Evolutionary conservation across 441 rosid species (phyloP), one percentile per base, ranked within the genome.

Genomic region (Capsella rubella): DNA sequence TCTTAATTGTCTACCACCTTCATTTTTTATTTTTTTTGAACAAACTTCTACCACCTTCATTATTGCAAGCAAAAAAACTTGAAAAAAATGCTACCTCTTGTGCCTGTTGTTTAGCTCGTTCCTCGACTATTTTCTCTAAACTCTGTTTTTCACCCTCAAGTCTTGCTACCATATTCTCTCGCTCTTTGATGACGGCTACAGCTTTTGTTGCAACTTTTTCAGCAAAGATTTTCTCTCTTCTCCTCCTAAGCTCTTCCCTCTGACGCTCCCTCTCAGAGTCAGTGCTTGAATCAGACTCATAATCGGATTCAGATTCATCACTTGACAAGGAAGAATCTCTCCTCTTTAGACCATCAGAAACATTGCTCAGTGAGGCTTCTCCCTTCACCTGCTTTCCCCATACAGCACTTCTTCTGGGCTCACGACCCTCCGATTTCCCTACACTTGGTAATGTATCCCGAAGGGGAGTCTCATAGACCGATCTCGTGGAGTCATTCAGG

Each of bases 141-240:
- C 96, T 90, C 81, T 87, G 89, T 82, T 90, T 95, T 83, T 95
- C 97, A 14, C 99, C 99, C 81, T 95, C 97, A 68, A 92, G 83
- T 82, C 87, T 88, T 35, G 99, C 99, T 72, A 92, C 90, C 85
- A 80, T 70, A 79, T 95, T 89, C 82, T 95, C 99, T 60, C 85
- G 87, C 79, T 92, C 97, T 84, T 86, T 90, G 77, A 92, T 88
- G 49, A 84, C 89, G 68, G 81, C 90, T 49, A 79, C 82, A 71
- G 96, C 93, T 85, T 87, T 92, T 72, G 92, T 90, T 42, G 96
- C 95, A 29, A 85, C 90, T 81, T 78, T 86, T 82, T 89, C 96
- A 66, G 97, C 89, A 63, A 95, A 86, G 78, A 90, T 67, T 83
- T 82, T 84, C 84, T 88, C 88, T 82, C 89, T 86, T 79, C 82